Conservation (phyloP, 192 early-diverging fungal genomes). For the Podochytrium sp. region DNA sequence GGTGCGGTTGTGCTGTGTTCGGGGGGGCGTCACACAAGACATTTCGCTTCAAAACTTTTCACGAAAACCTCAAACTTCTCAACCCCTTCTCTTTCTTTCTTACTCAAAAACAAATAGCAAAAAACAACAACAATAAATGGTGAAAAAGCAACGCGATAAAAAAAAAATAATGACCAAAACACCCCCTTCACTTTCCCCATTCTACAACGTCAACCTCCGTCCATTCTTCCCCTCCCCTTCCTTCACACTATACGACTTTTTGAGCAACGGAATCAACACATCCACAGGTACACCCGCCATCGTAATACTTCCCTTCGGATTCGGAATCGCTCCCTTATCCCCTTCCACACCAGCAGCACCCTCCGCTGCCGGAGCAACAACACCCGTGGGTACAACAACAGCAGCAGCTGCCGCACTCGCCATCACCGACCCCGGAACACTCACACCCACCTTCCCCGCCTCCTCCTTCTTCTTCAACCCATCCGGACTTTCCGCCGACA, state of each 20-base stretch:
- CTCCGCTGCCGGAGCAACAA: background rate
- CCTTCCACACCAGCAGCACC: background rate
- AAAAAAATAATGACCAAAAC: background rate
- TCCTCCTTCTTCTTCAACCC: constrained; percentile 16
- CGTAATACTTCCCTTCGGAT: constrained; percentile 41
- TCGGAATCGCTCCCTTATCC: constrained; percentile 12
- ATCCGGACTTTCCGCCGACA: constrained; percentile 22
- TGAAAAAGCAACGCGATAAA: no score
- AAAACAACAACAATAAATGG: no score
- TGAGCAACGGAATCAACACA: constrained; percentile 46
- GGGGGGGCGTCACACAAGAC: no score
- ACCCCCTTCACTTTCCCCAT: constrained; percentile 10
- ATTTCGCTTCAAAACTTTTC: no score
- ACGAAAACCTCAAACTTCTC: no score
- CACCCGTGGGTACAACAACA: background rate
- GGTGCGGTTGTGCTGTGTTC: no score
- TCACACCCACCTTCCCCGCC: background rate
- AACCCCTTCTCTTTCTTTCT: no score
- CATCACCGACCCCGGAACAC: background rate
- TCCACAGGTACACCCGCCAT: constrained; percentile 52
- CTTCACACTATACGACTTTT: constrained; percentile 35
- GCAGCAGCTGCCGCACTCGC: background rate
- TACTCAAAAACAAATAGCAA: no score
- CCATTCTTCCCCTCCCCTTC: constrained; percentile 27
- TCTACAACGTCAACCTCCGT: constrained; percentile 28